Base-by-base conservation (phyloP, 2,329 filamentous ascomycete species). In the Sarocladium oryzae region DNA sequence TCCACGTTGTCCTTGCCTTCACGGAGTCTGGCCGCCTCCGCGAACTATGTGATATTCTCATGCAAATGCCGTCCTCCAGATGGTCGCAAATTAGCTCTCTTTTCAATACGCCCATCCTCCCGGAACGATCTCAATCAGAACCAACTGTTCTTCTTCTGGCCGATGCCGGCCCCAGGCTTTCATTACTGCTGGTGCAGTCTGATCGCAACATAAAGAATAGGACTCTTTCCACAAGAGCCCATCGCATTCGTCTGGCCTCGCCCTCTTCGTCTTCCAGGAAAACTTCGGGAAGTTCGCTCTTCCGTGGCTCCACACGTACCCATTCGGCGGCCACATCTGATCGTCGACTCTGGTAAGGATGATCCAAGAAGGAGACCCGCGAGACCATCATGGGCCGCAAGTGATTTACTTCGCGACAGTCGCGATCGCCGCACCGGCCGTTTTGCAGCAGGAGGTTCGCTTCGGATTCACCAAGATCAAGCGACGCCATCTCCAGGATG, bases 311-410 rank as follows among this genome's bases (percentile, higher is more conserved):
- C 26, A 69, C 64, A 36, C 61, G 63, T 46, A 62, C 58, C 66
- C 67, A 69, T 13, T 56, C 51, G 4, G 57, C 36, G 2, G 58
- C 57, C 28, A 65, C 23, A 11, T 24, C n/a, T 9, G 21, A 7
- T 59, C 13, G 53, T 49, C 4, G 61, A 54, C 7, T 53, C 53
- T 32, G 56, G 52, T 69, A 68, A 28, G 62, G 57, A 4, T 65
- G 66, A 33, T 69, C 66, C 32, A 67, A 59, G 51, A 70, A 68
- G 2, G 54, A 57, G 16, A 70, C 62, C 50, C 68, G 69, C 53
- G 68, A 70, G n/a, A 70, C 55, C 60, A 69, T 67, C 37, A 61
- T 65, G 16, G 60, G 65, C 24, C 66, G 64, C 2, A 65, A 64
- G 13, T 53, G 58, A 52, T 69, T 70, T 50, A 67, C 60, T 46